Conservation (phyloP, 805 yeast species). For the Ogataea parapolymorpha region DNA sequence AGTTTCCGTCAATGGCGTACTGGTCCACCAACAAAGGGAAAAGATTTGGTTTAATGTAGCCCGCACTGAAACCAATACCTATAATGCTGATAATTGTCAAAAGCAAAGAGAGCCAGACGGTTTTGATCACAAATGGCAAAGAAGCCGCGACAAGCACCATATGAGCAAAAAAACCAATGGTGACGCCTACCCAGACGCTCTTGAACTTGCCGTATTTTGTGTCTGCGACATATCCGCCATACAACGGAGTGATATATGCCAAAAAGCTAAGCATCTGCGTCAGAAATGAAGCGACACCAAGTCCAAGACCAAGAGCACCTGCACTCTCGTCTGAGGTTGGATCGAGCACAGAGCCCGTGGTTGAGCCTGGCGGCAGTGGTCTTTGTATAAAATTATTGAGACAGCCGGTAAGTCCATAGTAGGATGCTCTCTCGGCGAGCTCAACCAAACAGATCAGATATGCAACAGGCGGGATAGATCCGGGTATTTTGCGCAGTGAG, state of each 20-base stretch:
- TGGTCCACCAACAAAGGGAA: slow-evolving; percentile 55
- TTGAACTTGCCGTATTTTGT: slow-evolving; percentile 44
- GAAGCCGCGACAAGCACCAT: slow-evolving; percentile 46
- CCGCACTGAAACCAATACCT: slow-evolving; percentile 43
- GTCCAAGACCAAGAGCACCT: slow-evolving; percentile 49
- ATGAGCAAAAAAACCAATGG: slow-evolving; percentile 45
- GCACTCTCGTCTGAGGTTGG: slow-evolving; percentile 40
- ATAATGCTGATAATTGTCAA: slow-evolving; percentile 39
- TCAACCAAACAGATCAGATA: slow-evolving; percentile 38
- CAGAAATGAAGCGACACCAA: slow-evolving; percentile 43
- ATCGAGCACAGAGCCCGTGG: slow-evolving; percentile 33
- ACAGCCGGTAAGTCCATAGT: slow-evolving; percentile 46
- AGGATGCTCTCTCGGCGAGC: slow-evolving; percentile 54
- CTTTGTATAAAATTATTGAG: slow-evolving; percentile 50
- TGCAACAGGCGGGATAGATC: slow-evolving; percentile 24
- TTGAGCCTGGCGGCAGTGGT: slow-evolving; percentile 45
- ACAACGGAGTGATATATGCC: slow-evolving; percentile 47
- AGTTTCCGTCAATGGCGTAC: slow-evolving; percentile 53
- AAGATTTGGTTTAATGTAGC: slow-evolving; percentile 52
- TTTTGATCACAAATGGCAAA: slow-evolving; percentile 37
- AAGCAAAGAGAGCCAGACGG: slow-evolving; percentile 25
- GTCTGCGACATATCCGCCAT: slow-evolving; percentile 53
- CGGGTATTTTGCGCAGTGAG: slow-evolving; percentile 22
- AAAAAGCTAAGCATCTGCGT: slow-evolving; percentile 43
- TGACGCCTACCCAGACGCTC: slow-evolving; percentile 45